phyloP scores from a whole-genome alignment of 805 yeast genomes.

The Nakazawaea holstii region DNA sequence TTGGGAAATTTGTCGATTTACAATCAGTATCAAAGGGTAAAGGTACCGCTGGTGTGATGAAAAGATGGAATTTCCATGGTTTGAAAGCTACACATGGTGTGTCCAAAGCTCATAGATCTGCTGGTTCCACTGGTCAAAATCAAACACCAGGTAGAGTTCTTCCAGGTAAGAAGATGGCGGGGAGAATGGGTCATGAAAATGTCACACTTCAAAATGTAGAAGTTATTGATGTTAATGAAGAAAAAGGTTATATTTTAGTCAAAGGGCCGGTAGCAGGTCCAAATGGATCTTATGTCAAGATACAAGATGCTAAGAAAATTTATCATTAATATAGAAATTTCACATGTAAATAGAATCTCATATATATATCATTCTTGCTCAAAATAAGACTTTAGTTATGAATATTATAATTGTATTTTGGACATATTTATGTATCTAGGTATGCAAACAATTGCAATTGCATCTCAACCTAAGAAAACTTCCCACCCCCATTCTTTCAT shows the following conservation, averaged over 20 bases:
- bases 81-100: slow-evolving; percentile 94
- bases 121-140: slow-evolving; percentile 95
- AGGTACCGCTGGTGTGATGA: slow-evolving; percentile 98
- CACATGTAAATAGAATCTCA: background rate
- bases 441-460: too few relatives aligned
- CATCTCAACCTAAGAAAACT: slow-evolving; percentile 45
- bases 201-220: slow-evolving; percentile 72
- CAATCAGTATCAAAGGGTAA: slow-evolving; percentile 83
- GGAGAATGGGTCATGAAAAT: slow-evolving; percentile 81
- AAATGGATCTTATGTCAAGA: slow-evolving; percentile 63
- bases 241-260: slow-evolving; percentile 72
- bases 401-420: too few relatives aligned
- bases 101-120: slow-evolving; percentile 86
- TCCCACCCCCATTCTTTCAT: slow-evolving; percentile 81
- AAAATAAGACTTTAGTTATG: background rate
- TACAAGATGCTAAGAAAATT: slow-evolving; percentile 71
- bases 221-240: slow-evolving; percentile 76
- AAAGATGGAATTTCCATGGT: slow-evolving; percentile 87
- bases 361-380: background rate
- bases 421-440: too few relatives aligned
- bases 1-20: slow-evolving; percentile 81
- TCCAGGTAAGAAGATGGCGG: slow-evolving; percentile 98
- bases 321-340: slow-evolving; percentile 6
- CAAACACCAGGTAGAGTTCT: slow-evolving; percentile 94
- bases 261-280: slow-evolving; percentile 94